Base-by-base conservation (phyloP, 2,329 filamentous ascomycete species). In the Fusarium sp. region DNA sequence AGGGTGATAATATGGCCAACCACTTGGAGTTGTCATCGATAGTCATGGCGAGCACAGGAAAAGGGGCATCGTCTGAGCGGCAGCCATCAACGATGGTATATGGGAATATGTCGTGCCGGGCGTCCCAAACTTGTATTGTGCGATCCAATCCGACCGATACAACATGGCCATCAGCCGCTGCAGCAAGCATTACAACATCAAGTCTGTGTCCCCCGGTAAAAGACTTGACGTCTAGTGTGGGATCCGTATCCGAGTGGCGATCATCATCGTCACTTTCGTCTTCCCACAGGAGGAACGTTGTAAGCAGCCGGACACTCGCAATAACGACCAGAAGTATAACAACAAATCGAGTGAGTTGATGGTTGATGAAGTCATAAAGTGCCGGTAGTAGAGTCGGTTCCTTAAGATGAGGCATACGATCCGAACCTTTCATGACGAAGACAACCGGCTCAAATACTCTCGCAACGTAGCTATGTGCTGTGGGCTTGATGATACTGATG, bases 391-490 rank as follows among this genome's bases (percentile, higher is more conserved):
- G 70, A 12, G 79, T 70, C 18, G 79, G 81, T 47, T 83, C 82
- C 46, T 78, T 81, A 47, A 71, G 84, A 25, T 86, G 85, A 19
- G 88, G 88, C 67, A 87, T 90, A 23, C 93, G 89, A 77, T 93
- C 88, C 5, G 93, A 90, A 15, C 89, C 90, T 68, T 91, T 90
- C 15, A 92, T 82, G 8, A 95, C 92, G 69, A 95, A 92, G 6
- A 94, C 87, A 7, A 94, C 82, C 3, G 93, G 93, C 44, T 95
- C 91, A 77, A 93, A 94, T 2, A 95, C 92, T 49, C 88, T 88
- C 28, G 93, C 93, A 23, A 94, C 85, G 79, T 94, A 94, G 80
- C 90, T 93, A 77, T 93, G 88, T 3, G 90, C 88, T 61, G 87
- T 85, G 11, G 93, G 93, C 72, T 94, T 94, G 75, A 95, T 88